Base-by-base conservation (phyloP, 257 asterid species). In the Scutellaria galericulata region DNA sequence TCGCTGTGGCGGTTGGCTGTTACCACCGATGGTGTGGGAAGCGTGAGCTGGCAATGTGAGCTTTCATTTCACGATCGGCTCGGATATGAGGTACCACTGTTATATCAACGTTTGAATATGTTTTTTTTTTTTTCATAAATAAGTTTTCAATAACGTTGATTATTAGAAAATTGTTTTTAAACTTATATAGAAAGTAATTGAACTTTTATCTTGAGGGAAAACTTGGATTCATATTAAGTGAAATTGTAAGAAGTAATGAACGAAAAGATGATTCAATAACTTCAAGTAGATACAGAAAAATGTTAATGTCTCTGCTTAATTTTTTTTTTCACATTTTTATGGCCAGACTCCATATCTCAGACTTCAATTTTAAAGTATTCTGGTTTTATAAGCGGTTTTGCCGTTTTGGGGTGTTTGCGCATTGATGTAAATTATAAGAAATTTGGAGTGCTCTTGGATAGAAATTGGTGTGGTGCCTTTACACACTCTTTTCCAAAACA, bases 1-100 rank as follows among this genome's bases (percentile, higher is more conserved):
- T 75, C 78, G 12, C 58, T 87, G 63, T 87, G 93, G 91, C 86
- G 45, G 57, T 73, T 75, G 62, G 75, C 80, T 58, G 86, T 59
- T 39, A 60, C 51, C n/a, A 22, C 53, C 47, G 6, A 63, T 0
- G 57, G 31, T 22, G 67, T 48, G 3, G 81, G 73, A 74, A 81
- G 72, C 7, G 61, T 66, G 46, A 66, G 62, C 71, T 62, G 82
- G 79, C 75, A 48, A 55, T 57, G 60, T 45, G 76, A 75, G 37
- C 65, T 59, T 31, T 65, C 66, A 1, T 57, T 72, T 45, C 37
- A 31, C 2, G 80, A 68, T 75, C 83, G 75, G 37, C 66, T 78
- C 39, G 63, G 73, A 42, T 55, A 79, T 55, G 58, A 85, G 87
- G 87, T 86, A 62, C 9, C 84, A 62, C 9, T 60, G 5, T 15